Base-by-base conservation (phyloP, 164 flowering plant genomes). In the Warburgia ugandensis region DNA sequence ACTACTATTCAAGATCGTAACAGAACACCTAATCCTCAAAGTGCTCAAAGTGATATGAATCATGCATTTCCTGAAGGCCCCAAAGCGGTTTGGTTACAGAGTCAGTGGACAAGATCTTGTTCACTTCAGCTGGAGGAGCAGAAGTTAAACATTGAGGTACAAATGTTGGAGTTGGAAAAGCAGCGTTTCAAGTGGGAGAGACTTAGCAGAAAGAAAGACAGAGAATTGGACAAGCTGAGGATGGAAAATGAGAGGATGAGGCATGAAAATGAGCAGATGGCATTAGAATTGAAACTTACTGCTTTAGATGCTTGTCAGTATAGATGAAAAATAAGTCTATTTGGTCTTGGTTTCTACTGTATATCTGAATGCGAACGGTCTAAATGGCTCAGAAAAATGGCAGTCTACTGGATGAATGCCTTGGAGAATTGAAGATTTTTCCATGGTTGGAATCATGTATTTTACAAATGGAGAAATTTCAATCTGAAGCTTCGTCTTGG, bases 211-310 rank as follows among this genome's bases (percentile, higher is more conserved):
- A 77, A 80, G 47, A 72, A 73, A 46, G 91, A 87, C 59, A 54
- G 67, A 48, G 84, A 82, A 61, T 40, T 87, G 63, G 77, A 80
- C 33, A 78, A 68, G 66, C 29, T 78, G 65, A 73, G 77, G 62
- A 62, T 78, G 79, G 81, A 77, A 65, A 87, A 84, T 48, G 82
- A 78, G 68, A 71, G 68, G 64, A 78, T 84, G 81, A 82, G 75
- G 71, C 73, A 82, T 37, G 86, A 80, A 54, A 87, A 84, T 53
- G 84, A 84, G 57, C 70, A 69, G 0, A 60, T 79, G 73, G 67
- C 73, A 10, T 59, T 86, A 43, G 86, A 83, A 37, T 50, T 86
- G 69, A 81, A 86, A 64, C 69, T 68, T 13, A 76, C 60, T 60
- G 80, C 78, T 45, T 52, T 79, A 66, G 72, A 61, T 23, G 29